Base-by-base conservation (phyloP, 768 basidiomycete genomes). In the Tulasnella sp. region DNA sequence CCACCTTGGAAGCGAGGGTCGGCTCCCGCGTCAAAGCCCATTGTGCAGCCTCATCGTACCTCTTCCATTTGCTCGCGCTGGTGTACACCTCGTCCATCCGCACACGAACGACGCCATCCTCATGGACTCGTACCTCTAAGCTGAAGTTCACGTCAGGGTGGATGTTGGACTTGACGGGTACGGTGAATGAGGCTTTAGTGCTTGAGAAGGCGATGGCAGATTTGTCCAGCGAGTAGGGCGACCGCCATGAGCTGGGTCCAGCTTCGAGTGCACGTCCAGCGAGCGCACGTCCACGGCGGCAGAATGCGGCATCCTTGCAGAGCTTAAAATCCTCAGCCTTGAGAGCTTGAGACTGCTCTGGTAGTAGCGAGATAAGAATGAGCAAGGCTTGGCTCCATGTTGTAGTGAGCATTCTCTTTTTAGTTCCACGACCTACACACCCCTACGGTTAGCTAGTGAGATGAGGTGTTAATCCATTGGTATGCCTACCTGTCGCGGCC, bases 251-350 rank as follows among this genome's bases (percentile, higher is more conserved):
- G 15, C 42, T 29, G 11, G 74, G 69, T 29, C 71, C 70, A 7
- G 77, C 75, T 54, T 79, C 80, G 42, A 74, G 74, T 3, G 89
- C 86, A 49, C 90, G 81, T 8, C 78, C 74, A 60, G 91, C 80
- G 46, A 99, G 80, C 0, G 85, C 87, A 49, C 94, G 83, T 53
- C 92, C 91, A 46, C 85, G 73, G n/a, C 89, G 80, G 75, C 96
- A 98, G 72, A 99, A 98, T 19, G 88, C 92, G 0, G 91, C 81
- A 71, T 98, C 90, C n/a, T 78, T 77, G 68, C 96, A 98, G 59
- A 82, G 90, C 72, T 96, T 97, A 78, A 93, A 99, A 71, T 97
- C 91, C 60, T 85, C 78, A 19, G 76, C 73, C 73, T 76, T 76
- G 63, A 75, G 73, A 4, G 69, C 70, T 3, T 31, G 22, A 11